A percentile compares a stretch with the other conserved stretches of the same genome.
Conservation (phyloP, 2,329 filamentous ascomycete species). For the Clarireedia hainanense region DNA sequence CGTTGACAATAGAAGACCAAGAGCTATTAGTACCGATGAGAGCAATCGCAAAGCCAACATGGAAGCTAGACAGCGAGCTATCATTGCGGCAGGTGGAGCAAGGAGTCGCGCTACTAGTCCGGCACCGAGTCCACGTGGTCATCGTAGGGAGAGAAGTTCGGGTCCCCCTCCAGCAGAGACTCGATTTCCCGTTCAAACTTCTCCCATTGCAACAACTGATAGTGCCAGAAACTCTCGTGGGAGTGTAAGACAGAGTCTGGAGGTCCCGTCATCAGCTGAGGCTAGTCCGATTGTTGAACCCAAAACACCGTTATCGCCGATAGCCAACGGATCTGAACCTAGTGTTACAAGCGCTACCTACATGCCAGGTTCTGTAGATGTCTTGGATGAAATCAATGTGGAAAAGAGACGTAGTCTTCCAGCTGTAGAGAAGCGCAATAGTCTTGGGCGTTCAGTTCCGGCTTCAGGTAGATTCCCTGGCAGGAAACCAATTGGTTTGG, state of each 20-base stretch:
- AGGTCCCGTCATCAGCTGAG: conserved; percentile 52
- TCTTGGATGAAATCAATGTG: conserved; percentile 6
- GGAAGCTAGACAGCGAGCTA: conserved; percentile 82
- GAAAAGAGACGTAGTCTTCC: conserved; percentile 26
- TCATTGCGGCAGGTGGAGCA: conserved; percentile 50
- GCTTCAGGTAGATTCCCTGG: conserved; percentile 36
- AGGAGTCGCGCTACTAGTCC: conserved; percentile 71
- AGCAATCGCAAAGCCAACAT: conserved; percentile 89
- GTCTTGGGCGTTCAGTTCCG: conserved; percentile 43
- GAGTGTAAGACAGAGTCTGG: conserved; percentile 57
- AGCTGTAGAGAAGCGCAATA: conserved; percentile 52
- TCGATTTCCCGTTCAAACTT: conserved; percentile 74
- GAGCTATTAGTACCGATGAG: conserved; percentile 91
- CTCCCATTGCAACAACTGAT: conserved; percentile 46
- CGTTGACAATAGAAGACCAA: conserved; percentile 56
- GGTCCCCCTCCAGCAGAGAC: conserved; percentile 63
- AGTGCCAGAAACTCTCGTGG: conserved; percentile 28
- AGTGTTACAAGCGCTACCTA: conserved; percentile 25
- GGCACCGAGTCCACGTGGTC: conserved; percentile 50
- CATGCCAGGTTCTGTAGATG: conserved; percentile 24
- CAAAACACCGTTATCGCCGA: conserved; percentile 15
- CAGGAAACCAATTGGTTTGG: conserved; percentile 27
- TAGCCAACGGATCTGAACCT: conserved; percentile 21
- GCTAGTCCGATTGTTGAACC: conserved; percentile 16
- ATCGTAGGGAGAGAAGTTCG: conserved; percentile 75